Evolutionary conservation across 108 stramenopile species (phyloP).

Genomic region (Discostella stelligeroides): DNA sequence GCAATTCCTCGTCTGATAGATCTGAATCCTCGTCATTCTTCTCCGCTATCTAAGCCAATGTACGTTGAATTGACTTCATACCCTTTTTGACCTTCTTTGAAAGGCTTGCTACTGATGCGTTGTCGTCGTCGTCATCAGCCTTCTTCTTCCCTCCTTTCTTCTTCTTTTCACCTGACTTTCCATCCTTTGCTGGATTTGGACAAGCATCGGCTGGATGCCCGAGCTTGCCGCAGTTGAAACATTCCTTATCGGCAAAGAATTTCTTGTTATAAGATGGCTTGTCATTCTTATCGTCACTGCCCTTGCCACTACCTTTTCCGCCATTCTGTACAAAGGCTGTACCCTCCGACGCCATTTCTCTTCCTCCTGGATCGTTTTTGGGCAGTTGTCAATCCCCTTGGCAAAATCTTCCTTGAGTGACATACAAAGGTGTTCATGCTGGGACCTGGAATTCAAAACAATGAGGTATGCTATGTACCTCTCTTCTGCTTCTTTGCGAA

Average conservation of each 20-base stretch:
- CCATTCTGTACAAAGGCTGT: slow-evolving; percentile 22
- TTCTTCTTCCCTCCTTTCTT: no score
- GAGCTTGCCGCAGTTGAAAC: no score
- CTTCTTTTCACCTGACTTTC: no score
- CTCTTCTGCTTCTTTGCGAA: no score
- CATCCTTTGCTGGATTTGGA: no score
- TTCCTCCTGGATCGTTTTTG: no score
- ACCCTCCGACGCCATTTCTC: neutral
- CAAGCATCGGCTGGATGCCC: no score
- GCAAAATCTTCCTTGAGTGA: no score
- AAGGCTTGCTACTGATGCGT: neutral
- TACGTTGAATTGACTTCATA: neutral
- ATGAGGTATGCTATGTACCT: neutral
- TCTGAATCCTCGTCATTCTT: neutral
- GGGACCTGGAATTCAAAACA: neutral
- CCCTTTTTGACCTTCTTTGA: slow-evolving; percentile 4
- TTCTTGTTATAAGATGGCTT: no score
- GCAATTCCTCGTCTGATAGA: neutral
- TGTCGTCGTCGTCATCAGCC: no score
- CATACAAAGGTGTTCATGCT: neutral
- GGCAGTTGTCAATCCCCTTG: no score
- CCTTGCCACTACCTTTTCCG: neutral
- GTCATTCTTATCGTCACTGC: neutral
- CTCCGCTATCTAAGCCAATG: neutral
- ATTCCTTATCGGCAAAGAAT: no score